phyloP scores from a whole-genome alignment of 768 basidiomycete species.

The Naganishia friedmannii region DNA sequence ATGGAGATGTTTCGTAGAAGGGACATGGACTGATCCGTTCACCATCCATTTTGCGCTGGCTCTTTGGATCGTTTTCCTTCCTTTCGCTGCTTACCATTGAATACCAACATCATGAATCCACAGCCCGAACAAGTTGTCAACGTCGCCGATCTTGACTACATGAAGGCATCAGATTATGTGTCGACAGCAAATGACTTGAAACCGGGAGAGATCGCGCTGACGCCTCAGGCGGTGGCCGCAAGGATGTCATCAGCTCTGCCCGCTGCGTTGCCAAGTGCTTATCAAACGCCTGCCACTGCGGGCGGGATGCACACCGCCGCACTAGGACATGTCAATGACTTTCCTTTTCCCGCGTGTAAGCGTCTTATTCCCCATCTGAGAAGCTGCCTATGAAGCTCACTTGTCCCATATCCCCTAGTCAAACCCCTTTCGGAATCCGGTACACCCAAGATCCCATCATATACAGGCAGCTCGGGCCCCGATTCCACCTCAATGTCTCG shows the following conservation, averaged over 20 bases:
- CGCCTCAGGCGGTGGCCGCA: background rate
- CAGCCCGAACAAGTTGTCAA: slow-evolving; percentile 23
- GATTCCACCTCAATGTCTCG: slow-evolving; percentile 24
- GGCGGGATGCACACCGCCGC: slow-evolving; percentile 12
- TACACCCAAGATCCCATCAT: slow-evolving; percentile 10
- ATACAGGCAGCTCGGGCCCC: slow-evolving; percentile 14
- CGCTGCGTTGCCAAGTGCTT: background rate
- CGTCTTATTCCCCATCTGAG: background rate
- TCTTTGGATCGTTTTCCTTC: background rate
- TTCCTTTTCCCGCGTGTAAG: slow-evolving; percentile 30
- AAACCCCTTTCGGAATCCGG: slow-evolving; percentile 25
- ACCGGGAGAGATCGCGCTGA: slow-evolving; percentile 18
- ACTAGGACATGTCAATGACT: background rate
- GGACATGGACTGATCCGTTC: background rate
- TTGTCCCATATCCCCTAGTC: slow-evolving; percentile 16
- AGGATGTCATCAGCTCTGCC: background rate
- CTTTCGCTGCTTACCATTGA: background rate
- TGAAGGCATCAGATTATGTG: slow-evolving; percentile 6
- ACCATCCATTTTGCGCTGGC: background rate
- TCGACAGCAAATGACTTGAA: slow-evolving; percentile 4
- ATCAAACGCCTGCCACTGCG: slow-evolving; percentile 18
- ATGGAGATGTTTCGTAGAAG: too few relatives aligned
- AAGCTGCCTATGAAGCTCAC: too few relatives aligned
- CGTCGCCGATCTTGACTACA: slow-evolving; percentile 24
- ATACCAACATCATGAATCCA: too few relatives aligned